Evolutionary conservation across 345 rosid genomes (phyloP).

Genomic region (Sonneratia caseolaris): DNA sequence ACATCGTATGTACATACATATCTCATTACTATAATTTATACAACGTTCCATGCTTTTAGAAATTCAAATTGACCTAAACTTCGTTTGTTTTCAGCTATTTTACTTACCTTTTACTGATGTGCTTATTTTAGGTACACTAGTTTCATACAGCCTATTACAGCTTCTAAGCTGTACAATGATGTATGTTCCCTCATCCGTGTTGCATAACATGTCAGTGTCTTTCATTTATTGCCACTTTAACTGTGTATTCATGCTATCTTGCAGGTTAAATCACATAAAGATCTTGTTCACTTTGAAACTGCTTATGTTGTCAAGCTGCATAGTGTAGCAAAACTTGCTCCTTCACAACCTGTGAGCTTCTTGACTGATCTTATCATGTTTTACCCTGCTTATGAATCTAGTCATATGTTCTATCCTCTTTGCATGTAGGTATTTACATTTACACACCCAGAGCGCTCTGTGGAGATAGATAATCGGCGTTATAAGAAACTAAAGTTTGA

Average conservation of each 20-base stretch:
- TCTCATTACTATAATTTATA: neutral
- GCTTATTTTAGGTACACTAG: constrained; percentile 74
- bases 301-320: constrained; percentile 95
- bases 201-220: constrained; percentile 1
- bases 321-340: constrained; percentile 75
- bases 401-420: constrained; percentile 12
- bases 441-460: constrained; percentile 63
- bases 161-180: constrained; percentile 81
- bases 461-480: constrained; percentile 57
- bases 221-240: constrained; percentile 6
- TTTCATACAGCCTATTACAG: constrained; percentile 87
- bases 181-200: constrained; percentile 30
- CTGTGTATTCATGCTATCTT: constrained; percentile 12
- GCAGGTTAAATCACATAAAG: constrained; percentile 88
- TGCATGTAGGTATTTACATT: constrained; percentile 70
- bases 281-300: constrained; percentile 84
- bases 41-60: neutral
- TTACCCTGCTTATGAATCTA: neutral
- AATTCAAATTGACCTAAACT: neutral
- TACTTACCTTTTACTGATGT: constrained; percentile 1
- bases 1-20: constrained; percentile 54
- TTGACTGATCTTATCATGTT: constrained; percentile 3
- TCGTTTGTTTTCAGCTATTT: neutral
- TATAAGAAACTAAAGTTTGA: constrained; percentile 69
- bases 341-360: constrained; percentile 65